Evolutionary conservation across 768 basidiomycete genomes (phyloP).

Genomic region (Russula foetens): DNA sequence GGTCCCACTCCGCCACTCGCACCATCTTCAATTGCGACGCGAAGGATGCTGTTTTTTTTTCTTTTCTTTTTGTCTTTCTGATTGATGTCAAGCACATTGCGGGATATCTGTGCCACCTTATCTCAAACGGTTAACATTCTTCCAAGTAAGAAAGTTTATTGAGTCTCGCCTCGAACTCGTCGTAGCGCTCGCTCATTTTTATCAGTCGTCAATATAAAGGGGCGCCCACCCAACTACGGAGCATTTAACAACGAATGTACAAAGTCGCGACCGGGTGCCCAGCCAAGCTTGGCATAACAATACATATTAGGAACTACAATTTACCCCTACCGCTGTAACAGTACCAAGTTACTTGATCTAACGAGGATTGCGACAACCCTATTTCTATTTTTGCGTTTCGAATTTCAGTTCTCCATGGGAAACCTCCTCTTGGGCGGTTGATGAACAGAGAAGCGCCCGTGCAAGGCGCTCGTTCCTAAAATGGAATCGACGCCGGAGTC

Average conservation of each 20-base stretch:
- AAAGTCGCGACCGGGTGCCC: too few relatives aligned
- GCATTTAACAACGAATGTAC: too few relatives aligned
- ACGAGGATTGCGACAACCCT: not conserved
- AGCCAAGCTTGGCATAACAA: too few relatives aligned
- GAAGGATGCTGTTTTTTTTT: not conserved
- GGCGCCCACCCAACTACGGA: not conserved
- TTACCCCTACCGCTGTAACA: too few relatives aligned
- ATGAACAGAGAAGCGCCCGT: not conserved
- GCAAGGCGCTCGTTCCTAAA: not conserved
- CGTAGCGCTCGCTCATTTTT: not conserved
- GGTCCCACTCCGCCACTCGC: too few relatives aligned
- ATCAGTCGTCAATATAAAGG: too few relatives aligned
- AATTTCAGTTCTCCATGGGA: not conserved
- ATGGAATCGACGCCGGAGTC: not conserved
- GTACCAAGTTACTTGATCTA: not conserved
- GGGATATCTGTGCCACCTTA: not conserved
- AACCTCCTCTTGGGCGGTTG: not conserved
- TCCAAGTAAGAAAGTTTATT: conserved; percentile 4
- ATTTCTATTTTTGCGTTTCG: not conserved
- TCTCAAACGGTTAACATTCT: too few relatives aligned
- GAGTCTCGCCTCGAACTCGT: not conserved
- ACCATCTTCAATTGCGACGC: not conserved
- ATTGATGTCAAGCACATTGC: not conserved
- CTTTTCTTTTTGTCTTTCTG: not conserved
- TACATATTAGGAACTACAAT: too few relatives aligned